Evolutionary conservation across 1,284 basidiomycete genomes (phyloP), one percentile per base, ranked within the genome.

Genomic region (Tremellales sp.): DNA sequence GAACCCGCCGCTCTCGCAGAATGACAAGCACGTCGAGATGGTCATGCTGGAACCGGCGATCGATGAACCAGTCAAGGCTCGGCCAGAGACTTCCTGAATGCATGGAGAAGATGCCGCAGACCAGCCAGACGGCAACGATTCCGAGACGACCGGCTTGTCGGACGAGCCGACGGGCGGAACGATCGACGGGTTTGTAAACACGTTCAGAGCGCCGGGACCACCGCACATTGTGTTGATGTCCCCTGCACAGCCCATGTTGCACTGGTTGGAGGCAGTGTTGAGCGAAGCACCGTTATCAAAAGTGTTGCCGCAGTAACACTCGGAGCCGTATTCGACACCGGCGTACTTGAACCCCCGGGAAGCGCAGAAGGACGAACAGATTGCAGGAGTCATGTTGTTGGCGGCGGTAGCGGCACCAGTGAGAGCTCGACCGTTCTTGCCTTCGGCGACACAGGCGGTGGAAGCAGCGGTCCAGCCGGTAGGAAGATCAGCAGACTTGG

Each of bases 211-310:
- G 19, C 33, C 33, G n/a, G 4, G 39, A 40, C 51, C 51, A 22
- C 45, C 40, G 40, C 43, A 31, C n/a, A 44, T 36, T 36, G 39
- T 19, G n/a, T 22, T 51, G 24, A 43, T 46, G 7, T 48, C 45
- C 21, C 60, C 60, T 3, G 52, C 46, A 43, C 61, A 62, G 15
- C 46, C 21, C 61, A 60, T 62, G 23, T 53, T 57, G 35, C 52
- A 54, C 3, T 10, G 21, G 3, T 40, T 48, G 3, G 56, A 58
- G 13, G 51, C 40, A 23, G 37, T 46, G 37, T 42, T 33, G 13
- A 51, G 22, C 2, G 49, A 49, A 23, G 56, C 59, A 25, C 56
- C 59, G 36, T 61, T 61, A 35, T 40, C 44, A 3, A 57, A 37
- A 10, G 49, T 23, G 29, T 51, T 51, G 13, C 46, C 51, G 41